Evolutionary conservation across 2,329 filamentous ascomycete species (phyloP), one percentile per base, ranked within the genome.

Genomic region (Alternaria novae-zelandiae): DNA sequence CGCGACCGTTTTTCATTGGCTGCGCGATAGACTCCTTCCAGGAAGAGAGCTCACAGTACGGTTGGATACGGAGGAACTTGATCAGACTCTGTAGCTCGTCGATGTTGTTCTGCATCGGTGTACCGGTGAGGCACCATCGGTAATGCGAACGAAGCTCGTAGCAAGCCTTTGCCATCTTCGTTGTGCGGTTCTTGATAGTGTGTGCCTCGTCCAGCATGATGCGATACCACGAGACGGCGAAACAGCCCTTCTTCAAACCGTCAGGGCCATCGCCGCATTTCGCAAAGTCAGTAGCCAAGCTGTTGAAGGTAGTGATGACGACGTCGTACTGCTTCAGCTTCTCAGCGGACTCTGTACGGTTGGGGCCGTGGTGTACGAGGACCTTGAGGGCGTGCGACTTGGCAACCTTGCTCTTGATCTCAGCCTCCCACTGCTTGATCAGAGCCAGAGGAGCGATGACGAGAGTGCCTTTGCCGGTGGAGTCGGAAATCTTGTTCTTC

Each of bases 61-160:
- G 96, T 70, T 92, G 91, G 76, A 99, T 97, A 15, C 92, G 90
- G 41, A 99, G 85, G 79, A 99, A 99, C 65, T 90, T 92, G 78
- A 99, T 93, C 57, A 99, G 83, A 70, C 93, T 97, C 77, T 99
- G 96, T 55, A 99, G 83, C 80, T 99, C 96, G 69, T 99, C 96
- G 6, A 99, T 87, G 73, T 97, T 98, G 81, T 99, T 99, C 78
- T 99, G 96, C 90, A 99, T 94, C 0, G 96, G 96, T 2, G 96
- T 99, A 57, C 96, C 96, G 0, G 94, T 97, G 65, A 99, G 82
- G 76, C 96, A 98, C 96, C 96, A 99, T 64, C 96, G 87, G 74
- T 97, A 98, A 78, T 96, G 91, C 20, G 93, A 90, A 28, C 90
- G 86, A 30, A 99, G 82, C 2, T 92, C 92, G 76, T 90, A 99